Conservation (phyloP, 2,329 filamentous ascomycete species). For the Ceratocystis papillata region DNA sequence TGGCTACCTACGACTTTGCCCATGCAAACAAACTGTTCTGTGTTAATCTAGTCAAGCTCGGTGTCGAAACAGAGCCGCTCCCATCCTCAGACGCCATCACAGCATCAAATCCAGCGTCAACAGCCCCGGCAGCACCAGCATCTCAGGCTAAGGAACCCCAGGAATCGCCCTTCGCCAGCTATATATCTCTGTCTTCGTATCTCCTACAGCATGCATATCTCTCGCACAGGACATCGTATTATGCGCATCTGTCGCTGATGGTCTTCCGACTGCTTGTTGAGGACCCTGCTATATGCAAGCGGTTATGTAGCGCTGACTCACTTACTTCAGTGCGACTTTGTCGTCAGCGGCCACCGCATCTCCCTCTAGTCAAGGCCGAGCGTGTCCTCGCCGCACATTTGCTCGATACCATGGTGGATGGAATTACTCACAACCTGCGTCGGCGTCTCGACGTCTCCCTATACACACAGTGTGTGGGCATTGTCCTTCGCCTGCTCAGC, state of each 20-base stretch:
- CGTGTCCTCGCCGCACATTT: constrained; percentile 65
- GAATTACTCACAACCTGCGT: constrained; percentile 85
- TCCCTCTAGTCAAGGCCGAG: constrained; percentile 63
- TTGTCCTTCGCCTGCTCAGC: constrained; percentile 71
- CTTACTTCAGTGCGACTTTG: constrained; percentile 70
- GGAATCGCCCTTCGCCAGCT: constrained; percentile 67
- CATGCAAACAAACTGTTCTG: constrained; percentile 94
- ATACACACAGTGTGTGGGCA: constrained; percentile 70
- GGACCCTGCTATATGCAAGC: constrained; percentile 70
- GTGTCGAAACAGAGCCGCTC: constrained; percentile 46
- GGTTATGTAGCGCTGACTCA: constrained; percentile 68
- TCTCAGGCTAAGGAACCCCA: not conserved
- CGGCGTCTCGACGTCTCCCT: constrained; percentile 68
- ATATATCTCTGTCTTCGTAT: constrained; percentile 83
- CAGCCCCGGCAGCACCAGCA: not conserved
- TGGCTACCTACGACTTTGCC: constrained; percentile 85
- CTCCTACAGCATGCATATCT: constrained; percentile 87
- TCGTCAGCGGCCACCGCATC: constrained; percentile 74
- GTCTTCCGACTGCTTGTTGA: constrained; percentile 78
- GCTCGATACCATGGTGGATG: constrained; percentile 79
- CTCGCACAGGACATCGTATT: constrained; percentile 64
- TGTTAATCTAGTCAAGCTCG: constrained; percentile 61
- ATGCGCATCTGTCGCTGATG: constrained; percentile 76
- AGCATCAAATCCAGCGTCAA: not conserved
- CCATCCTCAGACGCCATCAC: not conserved